phyloP scores from a whole-genome alignment of 129 eudicot genomes.

The Calendula officinalis region DNA sequence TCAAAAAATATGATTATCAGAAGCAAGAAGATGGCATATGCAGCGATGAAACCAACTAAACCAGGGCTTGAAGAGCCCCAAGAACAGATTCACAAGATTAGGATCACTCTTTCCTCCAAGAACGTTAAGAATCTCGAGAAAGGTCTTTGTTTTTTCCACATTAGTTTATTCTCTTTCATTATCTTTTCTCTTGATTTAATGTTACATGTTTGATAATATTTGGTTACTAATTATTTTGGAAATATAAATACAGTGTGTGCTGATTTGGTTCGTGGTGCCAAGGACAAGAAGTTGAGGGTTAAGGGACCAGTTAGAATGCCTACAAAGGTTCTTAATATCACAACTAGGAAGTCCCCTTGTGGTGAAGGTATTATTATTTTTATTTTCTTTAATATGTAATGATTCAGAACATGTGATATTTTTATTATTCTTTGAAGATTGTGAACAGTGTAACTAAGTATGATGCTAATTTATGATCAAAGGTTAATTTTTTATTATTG shows the following conservation, averaged over 20 bases:
- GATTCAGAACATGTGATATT: too few relatives aligned
- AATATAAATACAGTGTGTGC: constrained; percentile 54
- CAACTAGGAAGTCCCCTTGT: constrained; percentile 93
- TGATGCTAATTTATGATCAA: not conserved
- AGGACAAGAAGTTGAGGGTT: constrained; percentile 81
- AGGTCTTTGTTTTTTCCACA: constrained; percentile 34
- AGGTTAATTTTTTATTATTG: too few relatives aligned
- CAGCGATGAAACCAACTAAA: constrained; percentile 86
- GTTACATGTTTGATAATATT: too few relatives aligned
- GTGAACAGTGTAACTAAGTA: not conserved
- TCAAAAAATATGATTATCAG: too few relatives aligned
- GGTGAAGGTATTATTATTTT: constrained; percentile 69
- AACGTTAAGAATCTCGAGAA: constrained; percentile 91
- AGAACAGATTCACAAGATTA: constrained; percentile 83
- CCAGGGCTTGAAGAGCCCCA: constrained; percentile 78
- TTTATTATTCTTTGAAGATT: too few relatives aligned
- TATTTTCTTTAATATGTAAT: not conserved
- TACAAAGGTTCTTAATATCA: constrained; percentile 82
- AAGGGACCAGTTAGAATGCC: constrained; percentile 98
- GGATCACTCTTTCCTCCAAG: constrained; percentile 92
- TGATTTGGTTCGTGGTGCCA: constrained; percentile 93
- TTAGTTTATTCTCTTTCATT: not conserved
- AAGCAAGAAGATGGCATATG: constrained; percentile 60
- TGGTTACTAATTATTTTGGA: too few relatives aligned
- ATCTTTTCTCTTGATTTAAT: too few relatives aligned